Evolutionary conservation across 768 basidiomycete genomes (phyloP), one percentile per base, ranked within the genome.

Genomic region (Psilocybe cubensis): DNA sequence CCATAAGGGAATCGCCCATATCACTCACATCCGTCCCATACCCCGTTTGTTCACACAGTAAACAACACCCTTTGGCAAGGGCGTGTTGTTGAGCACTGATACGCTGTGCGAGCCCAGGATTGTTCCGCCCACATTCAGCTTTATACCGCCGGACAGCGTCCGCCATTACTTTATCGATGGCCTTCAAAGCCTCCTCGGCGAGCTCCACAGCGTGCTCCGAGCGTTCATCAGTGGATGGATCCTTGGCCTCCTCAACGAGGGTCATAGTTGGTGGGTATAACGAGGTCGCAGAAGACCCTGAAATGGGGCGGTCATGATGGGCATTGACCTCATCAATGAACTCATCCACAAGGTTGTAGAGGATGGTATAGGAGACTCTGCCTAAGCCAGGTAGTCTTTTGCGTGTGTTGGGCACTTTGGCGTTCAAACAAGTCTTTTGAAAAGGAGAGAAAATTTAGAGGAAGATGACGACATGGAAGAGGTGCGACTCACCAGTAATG

Each of bases 41-140:
- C 0, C 79, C 79, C 0, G 79, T 79, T 61, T 81, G 79, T 61
- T 81, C 79, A 45, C 73, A 76, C 14, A 81, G 67, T 57, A 79
- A 64, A 56, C 79, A 81, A 51, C 76, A 78, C 1, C 72, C 74
- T 46, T 72, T 70, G 1, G 74, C 74, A 14, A 81, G 66, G 4
- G 66, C 69, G 41, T 75, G 69, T 56, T 79, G 77, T 54, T 73
- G 75, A 2, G 66, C 58, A 20, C 73, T 74, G 35, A 81, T 74
- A 10, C 66, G 61, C 28, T 61, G 62, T 0, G 76, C 76, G 51
- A 76, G 57, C 20, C 66, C 67, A 25, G 63, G 44, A 38, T 71
- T 73, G 33, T 70, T 72, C 46, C 71, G 65, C 10, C 69, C 68
- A 42, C 74, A 72, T 50, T 81, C 79, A 21, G 67, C 68, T 58